Evolutionary conservation across 495 filamentous ascomycete species (phyloP), one percentile per base, ranked within the genome.

Genomic region (Pseudoneurospora amorphoporcata): DNA sequence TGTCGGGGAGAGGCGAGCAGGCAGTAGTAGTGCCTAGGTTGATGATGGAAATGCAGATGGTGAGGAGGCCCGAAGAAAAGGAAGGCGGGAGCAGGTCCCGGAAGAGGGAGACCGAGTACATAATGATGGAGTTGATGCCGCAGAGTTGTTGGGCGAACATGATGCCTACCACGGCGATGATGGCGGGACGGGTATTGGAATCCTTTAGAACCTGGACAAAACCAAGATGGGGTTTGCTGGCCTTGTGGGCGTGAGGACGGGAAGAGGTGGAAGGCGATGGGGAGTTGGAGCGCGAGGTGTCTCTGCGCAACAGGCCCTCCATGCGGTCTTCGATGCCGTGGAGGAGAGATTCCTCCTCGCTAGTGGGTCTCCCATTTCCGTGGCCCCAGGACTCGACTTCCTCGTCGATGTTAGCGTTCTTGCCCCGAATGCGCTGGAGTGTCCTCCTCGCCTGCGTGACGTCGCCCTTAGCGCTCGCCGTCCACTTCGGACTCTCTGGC

Each of bases 101-200:
- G 42, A 99, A 86, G 3, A 98, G 88, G 4, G 92, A 92, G 3
- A 99, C 95, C 8, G 93, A 95, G 81, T 99, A 98, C 94, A 99
- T 97, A 80, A 99, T 90, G 75, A 98, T 94, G 71, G 92, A 94
- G 85, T 99, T 99, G 83, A 99, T 94, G 38, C 95, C 94, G 39
- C 89, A 91, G 32, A 99, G 85, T 78, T 99, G 95, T 77, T 99
- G 95, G 9, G 92, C 90, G 42, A 94, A 83, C 96, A 98, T 98
- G 74, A 97, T 90, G 4, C 90, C 93, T 23, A 94, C 87, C 16
- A 98, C 94, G 3, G 94, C 92, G 71, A 97, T 82, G 47, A 97
- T 89, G 29, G 92, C 93, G 0, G 90, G 90, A 7, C 91, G 90
- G 76, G 91, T 91, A 19, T 85, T 77, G 3, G 91, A 86, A 73